Base-by-base conservation (phyloP, 441 rosid genomes). In the Populus tomentosa region DNA sequence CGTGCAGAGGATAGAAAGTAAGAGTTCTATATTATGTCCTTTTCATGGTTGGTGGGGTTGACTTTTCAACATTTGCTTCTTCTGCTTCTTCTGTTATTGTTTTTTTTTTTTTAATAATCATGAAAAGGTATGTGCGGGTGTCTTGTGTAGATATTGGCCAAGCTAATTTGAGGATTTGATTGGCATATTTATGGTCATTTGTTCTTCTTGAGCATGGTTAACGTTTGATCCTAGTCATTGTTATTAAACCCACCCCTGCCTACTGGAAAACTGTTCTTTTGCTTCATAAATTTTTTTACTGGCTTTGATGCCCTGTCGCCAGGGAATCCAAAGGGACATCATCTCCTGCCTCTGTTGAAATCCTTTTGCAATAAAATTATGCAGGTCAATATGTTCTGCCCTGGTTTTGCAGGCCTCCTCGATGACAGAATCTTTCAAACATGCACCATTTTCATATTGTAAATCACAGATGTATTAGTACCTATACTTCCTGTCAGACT, bases 1-100 rank as follows among this genome's bases (percentile, higher is more conserved):
- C 90, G 82, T 20, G 98, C 97, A 38, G 89, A 85, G 80, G 90
- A 90, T 74, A 87, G 97, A 82, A 95, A 93, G 99, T 93, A 78
- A 87, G 94, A 76, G 18, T 14, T 76, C 67, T 33, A 3, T 18
- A 46, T 68, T 20, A 35, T 11, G 32, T 65, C 32, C 30, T 46
- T 20, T 16, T 66, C 32, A 1, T 65, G 50, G 40, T 18, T n/a
- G 50, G 10, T 14, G 24, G 7, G 59, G 59, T 50, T 50, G n/a
- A 50, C 2, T 50, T 50, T 5, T 50, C n/a, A 50, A 0, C n/a
- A 50, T 50, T 50, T 50, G 59, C 7, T 50, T 50, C 59, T 30
- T 30, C 32, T 0, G 32, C 32, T 30, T 30, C 32, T 30, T 30
- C 32, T 28, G 3, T 28, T 3, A 0, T 3, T 3, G 3, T 42